A percentile compares a stretch with the other conserved stretches of the same genome.
phyloP scores from a whole-genome alignment of 2,329 filamentous ascomycete species.

The Calonectria pseudoturangicola region DNA sequence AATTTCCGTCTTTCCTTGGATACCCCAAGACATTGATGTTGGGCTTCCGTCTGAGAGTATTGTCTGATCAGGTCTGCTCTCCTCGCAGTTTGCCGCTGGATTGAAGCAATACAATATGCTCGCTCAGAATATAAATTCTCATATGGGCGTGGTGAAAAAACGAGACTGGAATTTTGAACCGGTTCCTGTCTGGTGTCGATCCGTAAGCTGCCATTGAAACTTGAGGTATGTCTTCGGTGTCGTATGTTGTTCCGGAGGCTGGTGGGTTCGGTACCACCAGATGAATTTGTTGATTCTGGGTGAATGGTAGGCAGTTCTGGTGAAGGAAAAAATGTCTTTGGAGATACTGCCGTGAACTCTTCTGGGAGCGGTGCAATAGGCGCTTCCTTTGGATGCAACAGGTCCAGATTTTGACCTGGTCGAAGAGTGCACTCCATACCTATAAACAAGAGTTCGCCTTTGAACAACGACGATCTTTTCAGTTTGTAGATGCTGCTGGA shows the following conservation, averaged over 20 bases:
- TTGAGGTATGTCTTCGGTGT: slow-evolving; percentile 43
- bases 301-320: slow-evolving; percentile 37
- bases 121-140: slow-evolving; percentile 67
- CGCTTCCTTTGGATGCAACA: slow-evolving; percentile 46
- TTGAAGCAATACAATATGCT: slow-evolving; percentile 64
- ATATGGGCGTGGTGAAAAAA: slow-evolving; percentile 63
- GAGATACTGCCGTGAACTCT: slow-evolving; percentile 38
- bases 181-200: slow-evolving; percentile 32
- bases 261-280: slow-evolving; percentile 14
- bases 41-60: slow-evolving; percentile 62
- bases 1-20: slow-evolving; percentile 57
- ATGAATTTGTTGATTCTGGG: slow-evolving; percentile 33
- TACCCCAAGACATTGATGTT: slow-evolving; percentile 50
- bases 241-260: slow-evolving; percentile 24
- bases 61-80: slow-evolving; percentile 62
- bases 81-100: slow-evolving; percentile 64
- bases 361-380: slow-evolving; percentile 47
- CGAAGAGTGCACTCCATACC: slow-evolving; percentile 45
- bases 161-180: slow-evolving; percentile 38
- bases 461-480: slow-evolving; percentile 30
- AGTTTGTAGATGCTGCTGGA: slow-evolving; percentile 16
- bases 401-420: slow-evolving; percentile 34
- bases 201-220: slow-evolving; percentile 27
- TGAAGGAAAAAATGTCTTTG: slow-evolving; percentile 34
- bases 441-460: slow-evolving; percentile 24